Evolutionary conservation across 306 rosid genomes (phyloP).

Genomic region (Senna tora): DNA sequence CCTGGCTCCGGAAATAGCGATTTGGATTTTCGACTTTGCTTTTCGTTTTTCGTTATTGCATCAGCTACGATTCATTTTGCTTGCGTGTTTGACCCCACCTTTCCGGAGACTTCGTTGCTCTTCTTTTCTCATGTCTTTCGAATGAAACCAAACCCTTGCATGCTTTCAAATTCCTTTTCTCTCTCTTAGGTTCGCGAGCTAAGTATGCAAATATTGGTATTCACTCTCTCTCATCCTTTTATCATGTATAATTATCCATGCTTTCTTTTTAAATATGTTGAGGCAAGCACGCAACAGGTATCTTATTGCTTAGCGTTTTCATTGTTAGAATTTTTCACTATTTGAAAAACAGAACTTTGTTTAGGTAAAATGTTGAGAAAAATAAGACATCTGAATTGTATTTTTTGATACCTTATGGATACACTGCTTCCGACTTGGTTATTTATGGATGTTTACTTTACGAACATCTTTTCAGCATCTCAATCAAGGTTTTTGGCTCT

Average conservation of each 20-base stretch:
- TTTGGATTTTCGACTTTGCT: constrained; percentile 12
- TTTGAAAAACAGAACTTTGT: background rate
- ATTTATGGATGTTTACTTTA: background rate
- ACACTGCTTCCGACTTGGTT: background rate
- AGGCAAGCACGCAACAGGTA: background rate
- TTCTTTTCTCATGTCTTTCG: background rate
- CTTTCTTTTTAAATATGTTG: constrained; percentile 8
- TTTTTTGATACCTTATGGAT: background rate
- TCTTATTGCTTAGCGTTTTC: background rate
- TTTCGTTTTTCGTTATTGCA: background rate
- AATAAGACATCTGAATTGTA: background rate
- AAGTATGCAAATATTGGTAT: constrained; percentile 18
- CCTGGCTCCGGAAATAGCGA: background rate
- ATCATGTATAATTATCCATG: background rate
- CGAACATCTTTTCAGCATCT: background rate
- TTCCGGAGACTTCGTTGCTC: background rate
- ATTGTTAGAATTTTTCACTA: constrained; percentile 12
- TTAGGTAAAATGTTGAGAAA: no score
- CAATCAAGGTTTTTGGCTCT: background rate
- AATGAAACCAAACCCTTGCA: constrained; percentile 4
- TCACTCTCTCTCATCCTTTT: background rate
- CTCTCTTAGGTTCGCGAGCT: background rate
- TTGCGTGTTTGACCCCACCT: constrained; percentile 14
- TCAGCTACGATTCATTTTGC: background rate
- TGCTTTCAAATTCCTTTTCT: constrained; percentile 5